These are phyloP conservation scores for Rubia peregrina DNA, from an alignment of 305 asterid genomes.

Conservation along the genomic window DNA sequence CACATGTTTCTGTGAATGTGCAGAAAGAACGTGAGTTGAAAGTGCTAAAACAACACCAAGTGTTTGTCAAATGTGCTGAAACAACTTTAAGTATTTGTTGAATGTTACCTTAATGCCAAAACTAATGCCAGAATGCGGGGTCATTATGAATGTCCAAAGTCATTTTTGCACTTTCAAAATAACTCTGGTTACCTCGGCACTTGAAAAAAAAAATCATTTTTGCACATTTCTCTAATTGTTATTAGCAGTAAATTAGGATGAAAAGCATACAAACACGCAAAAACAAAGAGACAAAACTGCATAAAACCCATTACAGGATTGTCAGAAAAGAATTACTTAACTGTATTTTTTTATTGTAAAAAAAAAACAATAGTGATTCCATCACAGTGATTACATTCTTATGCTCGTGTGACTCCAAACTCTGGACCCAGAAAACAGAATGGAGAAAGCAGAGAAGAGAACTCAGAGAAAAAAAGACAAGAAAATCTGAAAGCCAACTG, in stretches of 20 bases:
- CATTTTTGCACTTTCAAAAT: too few species aligned
- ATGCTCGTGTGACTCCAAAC: background rate
- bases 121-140: too few species aligned
- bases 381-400: background rate
- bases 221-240: background rate
- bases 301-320: background rate
- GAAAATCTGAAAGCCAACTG: slow-evolving; percentile 8
- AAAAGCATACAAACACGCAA: background rate
- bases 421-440: background rate
- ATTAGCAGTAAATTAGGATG: background rate
- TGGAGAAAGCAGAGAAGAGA: slow-evolving; percentile 1
- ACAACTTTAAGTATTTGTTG: too few species aligned
- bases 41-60: too few species aligned
- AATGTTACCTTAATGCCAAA: too few species aligned
- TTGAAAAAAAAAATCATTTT: too few species aligned
- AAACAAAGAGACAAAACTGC: background rate
- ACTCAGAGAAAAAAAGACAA: too few species aligned
- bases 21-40: too few species aligned
- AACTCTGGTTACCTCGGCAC: too few species aligned
- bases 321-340: background rate
- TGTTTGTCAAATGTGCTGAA: too few species aligned
- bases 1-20: background rate
- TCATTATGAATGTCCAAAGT: too few species aligned
- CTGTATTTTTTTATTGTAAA: background rate
- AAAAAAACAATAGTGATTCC: background rate